Conservation (phyloP, 108 stramenopile genomes). For the Craspedostauros australis region DNA sequence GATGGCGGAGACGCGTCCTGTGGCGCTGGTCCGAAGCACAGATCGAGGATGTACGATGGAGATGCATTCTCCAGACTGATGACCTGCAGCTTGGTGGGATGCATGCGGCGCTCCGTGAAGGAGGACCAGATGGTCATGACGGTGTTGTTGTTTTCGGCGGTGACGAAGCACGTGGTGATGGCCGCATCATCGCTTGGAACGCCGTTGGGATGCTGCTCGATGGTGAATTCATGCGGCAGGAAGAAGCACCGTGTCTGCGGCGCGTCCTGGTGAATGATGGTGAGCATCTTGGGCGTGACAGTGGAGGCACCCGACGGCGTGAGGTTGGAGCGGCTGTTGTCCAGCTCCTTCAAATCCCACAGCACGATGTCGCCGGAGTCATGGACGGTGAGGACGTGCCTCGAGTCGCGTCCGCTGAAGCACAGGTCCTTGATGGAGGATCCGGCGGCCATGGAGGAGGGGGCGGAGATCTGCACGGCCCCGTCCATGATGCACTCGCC, state of each 20-base stretch:
- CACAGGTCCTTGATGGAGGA: constrained; percentile 46
- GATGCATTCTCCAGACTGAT: constrained; percentile 32
- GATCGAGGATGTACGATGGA: constrained; percentile 37
- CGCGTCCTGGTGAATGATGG: constrained; percentile 3
- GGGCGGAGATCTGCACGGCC: constrained; percentile 27
- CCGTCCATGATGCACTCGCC: constrained; percentile 35
- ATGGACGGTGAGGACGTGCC: constrained; percentile 58
- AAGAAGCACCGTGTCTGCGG: constrained; percentile 37
- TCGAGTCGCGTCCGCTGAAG: constrained; percentile 48
- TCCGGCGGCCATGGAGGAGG: background rate
- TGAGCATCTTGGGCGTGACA: constrained; percentile 6
- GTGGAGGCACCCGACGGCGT: constrained; percentile 2
- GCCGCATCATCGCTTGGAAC: background rate
- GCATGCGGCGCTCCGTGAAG: constrained; percentile 20
- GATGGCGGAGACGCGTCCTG: constrained; percentile 43
- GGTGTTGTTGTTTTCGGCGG: constrained; percentile 46
- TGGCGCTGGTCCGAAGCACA: constrained; percentile 43
- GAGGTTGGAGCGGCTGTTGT: background rate
- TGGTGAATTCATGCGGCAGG: constrained; percentile 46
- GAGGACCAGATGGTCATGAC: constrained; percentile 65
- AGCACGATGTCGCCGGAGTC: constrained; percentile 53
- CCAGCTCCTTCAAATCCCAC: constrained; percentile 48
- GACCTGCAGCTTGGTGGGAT: constrained; percentile 42
- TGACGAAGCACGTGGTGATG: constrained; percentile 65
- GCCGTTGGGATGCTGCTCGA: too few species aligned